Base-by-base conservation (phyloP, 2,329 filamentous ascomycete species). In the Lasiodiplodia sp. region DNA sequence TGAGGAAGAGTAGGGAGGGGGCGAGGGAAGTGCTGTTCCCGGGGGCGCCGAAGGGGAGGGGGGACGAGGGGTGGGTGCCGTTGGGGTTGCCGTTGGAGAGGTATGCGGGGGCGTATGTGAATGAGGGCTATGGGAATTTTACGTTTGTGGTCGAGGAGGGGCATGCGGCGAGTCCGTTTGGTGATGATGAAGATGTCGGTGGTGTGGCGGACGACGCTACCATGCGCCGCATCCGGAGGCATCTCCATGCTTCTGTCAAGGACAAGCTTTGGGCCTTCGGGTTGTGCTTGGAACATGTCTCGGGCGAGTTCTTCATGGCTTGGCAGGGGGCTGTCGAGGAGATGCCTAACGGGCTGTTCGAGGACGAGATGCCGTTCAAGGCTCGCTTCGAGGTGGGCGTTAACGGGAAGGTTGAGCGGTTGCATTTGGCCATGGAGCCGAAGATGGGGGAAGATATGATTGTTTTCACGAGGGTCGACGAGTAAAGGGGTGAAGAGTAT, bases 261-360 rank as follows among this genome's bases (percentile, higher is more conserved):
- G 66, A 68, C 21, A 58, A 51, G 44, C 25, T 38, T 18, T 68
- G 66, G 66, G 2, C 21, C n/a, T 38, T 18, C 10, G 21, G 31
- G 16, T 12, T 62, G 18, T 55, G 40, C 47, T 38, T 68, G 5
- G 57, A 62, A 47, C 66, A 63, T 21, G 66, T 68, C 2, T 40
- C 56, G 44, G 66, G 66, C 34, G 55, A 67, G 56, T 63, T n/a
- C 57, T 68, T 68, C 40, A 21, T 68, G 14, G 66, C 56, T 7
- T 63, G 66, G 66, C 6, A 12, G 47, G 23, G 40, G 3, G 23
- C 56, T 8, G 7, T 49, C 14, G 10, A 28, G 34, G 56, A 62
- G 7, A 11, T n/a, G 31, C 66, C 66, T 14, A 62, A 38, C 34
- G 28, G 16, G 56, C 34, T 68, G 44, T 53, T 53, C 34, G 18